phyloP scores from a whole-genome alignment of 2,329 filamentous ascomycete genomes.

The Didymella glomerata region DNA sequence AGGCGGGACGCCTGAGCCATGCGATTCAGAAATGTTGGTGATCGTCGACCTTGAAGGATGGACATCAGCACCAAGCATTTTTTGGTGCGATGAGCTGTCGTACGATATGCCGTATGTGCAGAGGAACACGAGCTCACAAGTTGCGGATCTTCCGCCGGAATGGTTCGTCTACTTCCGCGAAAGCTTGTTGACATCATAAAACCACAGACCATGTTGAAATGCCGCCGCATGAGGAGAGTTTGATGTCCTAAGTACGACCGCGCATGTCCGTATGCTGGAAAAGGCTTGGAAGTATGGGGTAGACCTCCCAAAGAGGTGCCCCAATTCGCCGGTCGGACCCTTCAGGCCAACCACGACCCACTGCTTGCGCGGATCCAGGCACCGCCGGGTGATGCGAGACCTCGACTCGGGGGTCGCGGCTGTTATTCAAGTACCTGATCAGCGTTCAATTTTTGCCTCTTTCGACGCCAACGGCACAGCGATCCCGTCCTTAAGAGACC shows the following conservation, averaged over 20 bases:
- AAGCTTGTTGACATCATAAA: neutral
- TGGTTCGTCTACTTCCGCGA: neutral
- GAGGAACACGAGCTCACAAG: neutral
- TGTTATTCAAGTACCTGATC: conserved; percentile 4
- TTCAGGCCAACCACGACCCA: conserved; percentile 7
- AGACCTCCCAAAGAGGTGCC: neutral
- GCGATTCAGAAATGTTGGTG: neutral
- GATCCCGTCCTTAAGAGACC: neutral
- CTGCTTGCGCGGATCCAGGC: conserved; percentile 1
- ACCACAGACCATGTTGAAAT: neutral
- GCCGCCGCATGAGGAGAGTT: neutral
- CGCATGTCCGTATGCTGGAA: neutral
- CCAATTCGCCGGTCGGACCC: neutral
- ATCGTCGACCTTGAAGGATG: neutral
- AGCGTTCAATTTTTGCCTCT: conserved; percentile 5
- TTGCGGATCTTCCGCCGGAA: neutral
- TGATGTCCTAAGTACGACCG: neutral
- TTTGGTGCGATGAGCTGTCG: neutral
- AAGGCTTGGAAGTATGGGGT: neutral
- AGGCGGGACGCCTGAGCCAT: neutral
- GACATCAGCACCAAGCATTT: neutral
- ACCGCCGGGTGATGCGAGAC: neutral
- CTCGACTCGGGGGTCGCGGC: neutral
- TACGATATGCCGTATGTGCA: neutral
- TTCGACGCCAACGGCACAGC: neutral